A percentile compares a stretch with the other conserved stretches of the same genome.
Evolutionary conservation across 2,329 filamentous ascomycete species (phyloP).

Genomic region (Dactylellina cionopaga): DNA sequence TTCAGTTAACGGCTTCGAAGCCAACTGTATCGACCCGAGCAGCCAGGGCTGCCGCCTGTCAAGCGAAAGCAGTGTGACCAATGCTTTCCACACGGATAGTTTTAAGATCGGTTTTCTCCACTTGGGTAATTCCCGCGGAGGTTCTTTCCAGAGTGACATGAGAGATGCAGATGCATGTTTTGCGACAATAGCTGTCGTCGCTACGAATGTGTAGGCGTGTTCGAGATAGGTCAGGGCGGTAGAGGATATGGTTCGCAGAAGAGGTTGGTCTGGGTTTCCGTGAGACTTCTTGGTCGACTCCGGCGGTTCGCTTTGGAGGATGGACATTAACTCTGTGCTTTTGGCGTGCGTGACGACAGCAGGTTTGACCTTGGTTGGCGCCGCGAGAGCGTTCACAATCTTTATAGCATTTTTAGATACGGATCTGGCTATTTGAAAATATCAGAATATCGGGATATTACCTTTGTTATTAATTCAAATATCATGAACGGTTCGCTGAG

Average conservation of each 20-base stretch:
- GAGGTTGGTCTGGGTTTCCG: conserved; percentile 25
- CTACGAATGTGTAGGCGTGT: conserved; percentile 50
- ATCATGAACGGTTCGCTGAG: conserved; percentile 87
- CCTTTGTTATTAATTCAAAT: conserved; percentile 82
- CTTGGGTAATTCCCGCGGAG: conserved; percentile 36
- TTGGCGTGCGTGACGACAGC: conserved; percentile 43
- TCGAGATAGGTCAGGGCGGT: conserved; percentile 39
- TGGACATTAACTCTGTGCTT: conserved; percentile 48
- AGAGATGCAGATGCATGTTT: conserved; percentile 50
- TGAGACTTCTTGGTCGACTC: conserved; percentile 39
- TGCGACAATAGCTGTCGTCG: conserved; percentile 47
- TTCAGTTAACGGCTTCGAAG: conserved; percentile 52
- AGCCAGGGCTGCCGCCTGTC: conserved; percentile 56
- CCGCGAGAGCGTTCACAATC: conserved; percentile 32
- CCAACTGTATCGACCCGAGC: conserved; percentile 51
- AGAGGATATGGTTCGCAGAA: conserved; percentile 17
- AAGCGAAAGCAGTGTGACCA: conserved; percentile 52
- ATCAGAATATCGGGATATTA: conserved; percentile 68
- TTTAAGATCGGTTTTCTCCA: conserved; percentile 53
- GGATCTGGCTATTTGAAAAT: no score
- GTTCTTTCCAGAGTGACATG: conserved; percentile 53
- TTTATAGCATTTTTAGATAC: conserved; percentile 7
- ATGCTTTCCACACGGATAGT: conserved; percentile 53
- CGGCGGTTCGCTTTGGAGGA: conserved; percentile 41
- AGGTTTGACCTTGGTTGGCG: conserved; percentile 45